Evolutionary conservation across 2,329 filamentous ascomycete species (phyloP).

Genomic region (Xylaria digitata): DNA sequence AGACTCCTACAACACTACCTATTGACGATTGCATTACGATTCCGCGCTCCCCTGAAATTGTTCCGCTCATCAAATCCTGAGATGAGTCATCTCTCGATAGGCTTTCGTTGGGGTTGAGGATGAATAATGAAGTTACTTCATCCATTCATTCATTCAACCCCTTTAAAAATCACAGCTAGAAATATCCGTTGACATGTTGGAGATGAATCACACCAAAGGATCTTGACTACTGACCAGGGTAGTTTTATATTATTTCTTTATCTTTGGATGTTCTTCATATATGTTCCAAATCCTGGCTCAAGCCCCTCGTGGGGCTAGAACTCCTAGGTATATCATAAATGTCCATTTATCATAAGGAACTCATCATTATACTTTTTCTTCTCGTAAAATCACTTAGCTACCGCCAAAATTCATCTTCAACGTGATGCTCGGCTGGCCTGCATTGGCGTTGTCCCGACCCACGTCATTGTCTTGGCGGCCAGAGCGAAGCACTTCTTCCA

Average conservation of each 20-base stretch:
- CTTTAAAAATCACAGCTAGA: not conserved
- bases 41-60: slow-evolving; percentile 7
- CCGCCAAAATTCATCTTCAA: slow-evolving; percentile 91
- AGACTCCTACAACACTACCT: too few species aligned
- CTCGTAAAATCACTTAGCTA: slow-evolving; percentile 19
- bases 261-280: slow-evolving; percentile 10
- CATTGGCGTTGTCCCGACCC: slow-evolving; percentile 55
- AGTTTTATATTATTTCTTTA: slow-evolving; percentile 1
- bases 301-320: not conserved
- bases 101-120: not conserved
- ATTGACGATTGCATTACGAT: not conserved
- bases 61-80: not conserved
- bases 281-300: not conserved
- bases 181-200: not conserved
- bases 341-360: slow-evolving; percentile 2
- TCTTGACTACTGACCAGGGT: not conserved
- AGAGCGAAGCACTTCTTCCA: slow-evolving; percentile 83
- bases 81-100: not conserved
- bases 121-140: not conserved
- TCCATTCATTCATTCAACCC: not conserved
- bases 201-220: not conserved
- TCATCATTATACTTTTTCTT: not conserved
- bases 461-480: slow-evolving; percentile 62
- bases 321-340: slow-evolving; percentile 20
- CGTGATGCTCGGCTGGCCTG: slow-evolving; percentile 82